Evolutionary conservation across 176 grass and related monocot species (phyloP).

Genomic region (Ensete ventricosum): DNA sequence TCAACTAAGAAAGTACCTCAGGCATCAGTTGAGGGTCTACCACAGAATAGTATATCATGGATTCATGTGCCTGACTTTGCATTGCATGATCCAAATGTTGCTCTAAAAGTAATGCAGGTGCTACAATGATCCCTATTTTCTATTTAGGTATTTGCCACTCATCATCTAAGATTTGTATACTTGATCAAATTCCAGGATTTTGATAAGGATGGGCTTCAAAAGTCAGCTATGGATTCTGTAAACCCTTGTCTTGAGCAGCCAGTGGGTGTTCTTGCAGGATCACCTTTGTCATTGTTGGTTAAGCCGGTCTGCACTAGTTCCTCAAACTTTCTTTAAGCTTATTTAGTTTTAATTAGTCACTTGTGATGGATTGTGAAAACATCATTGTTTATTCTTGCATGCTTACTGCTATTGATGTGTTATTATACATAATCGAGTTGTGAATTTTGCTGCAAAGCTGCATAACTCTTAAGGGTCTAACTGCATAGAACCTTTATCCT

Average conservation of each 20-base stretch:
- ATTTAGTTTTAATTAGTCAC: background rate
- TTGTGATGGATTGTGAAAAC: background rate
- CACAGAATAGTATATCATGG: background rate
- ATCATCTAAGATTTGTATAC: background rate
- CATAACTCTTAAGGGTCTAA: background rate
- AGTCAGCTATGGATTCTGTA: background rate
- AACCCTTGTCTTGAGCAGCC: background rate
- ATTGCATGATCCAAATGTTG: background rate
- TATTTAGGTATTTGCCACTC: background rate
- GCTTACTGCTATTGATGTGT: background rate
- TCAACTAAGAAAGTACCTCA: constrained; percentile 4
- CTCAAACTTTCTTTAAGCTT: background rate
- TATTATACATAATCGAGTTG: background rate
- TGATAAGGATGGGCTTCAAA: constrained; percentile 1
- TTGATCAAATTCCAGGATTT: background rate
- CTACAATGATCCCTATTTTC: background rate
- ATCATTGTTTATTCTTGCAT: background rate
- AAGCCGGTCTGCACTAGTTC: constrained; percentile 1
- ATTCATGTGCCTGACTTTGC: background rate
- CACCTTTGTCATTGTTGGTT: background rate
- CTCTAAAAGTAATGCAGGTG: background rate
- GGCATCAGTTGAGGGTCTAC: background rate
- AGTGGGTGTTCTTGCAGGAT: background rate
- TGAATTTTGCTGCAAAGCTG: background rate
- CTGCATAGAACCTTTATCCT: too few relatives aligned